These are phyloP conservation scores for Afroboletus lepidellus DNA, from an alignment of 1,284 basidiomycete genomes.

Conservation along the genomic window DNA sequence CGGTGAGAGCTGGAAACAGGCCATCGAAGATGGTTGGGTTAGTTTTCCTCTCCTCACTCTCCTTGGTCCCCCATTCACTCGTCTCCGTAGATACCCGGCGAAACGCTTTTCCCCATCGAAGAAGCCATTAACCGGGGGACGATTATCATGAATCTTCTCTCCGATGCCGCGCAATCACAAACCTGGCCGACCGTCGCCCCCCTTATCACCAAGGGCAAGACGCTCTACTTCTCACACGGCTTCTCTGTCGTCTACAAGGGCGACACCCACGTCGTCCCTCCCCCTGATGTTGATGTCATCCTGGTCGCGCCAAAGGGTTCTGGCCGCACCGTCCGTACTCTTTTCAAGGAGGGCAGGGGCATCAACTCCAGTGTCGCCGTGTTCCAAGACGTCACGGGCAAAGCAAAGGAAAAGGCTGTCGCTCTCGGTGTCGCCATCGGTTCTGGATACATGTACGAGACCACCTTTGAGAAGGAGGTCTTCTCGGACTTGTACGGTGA, in stretches of 20 bases:
- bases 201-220: constrained; percentile 98
- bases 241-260: constrained; percentile 99
- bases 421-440: constrained; percentile 93
- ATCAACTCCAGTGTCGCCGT: constrained; percentile 92
- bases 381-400: constrained; percentile 94
- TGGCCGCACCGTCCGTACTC: constrained; percentile 96
- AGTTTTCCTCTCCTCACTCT: constrained; percentile 20
- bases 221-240: constrained; percentile 99
- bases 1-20: constrained; percentile 96
- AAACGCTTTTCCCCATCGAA: constrained; percentile 98
- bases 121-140: constrained; percentile 96
- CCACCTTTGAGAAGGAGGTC: constrained; percentile 99
- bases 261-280: constrained; percentile 92
- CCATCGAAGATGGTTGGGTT: constrained; percentile 96
- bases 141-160: constrained; percentile 99
- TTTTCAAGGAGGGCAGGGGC: constrained; percentile 99
- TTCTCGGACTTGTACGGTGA: constrained; percentile 99
- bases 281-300: constrained; percentile 95
- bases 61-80: background rate
- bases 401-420: constrained; percentile 93
- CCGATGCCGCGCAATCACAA: constrained; percentile 95
- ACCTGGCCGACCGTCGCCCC: constrained; percentile 90
- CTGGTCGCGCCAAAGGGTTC: constrained; percentile 99
- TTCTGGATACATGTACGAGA: constrained; percentile 95
- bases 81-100: constrained; percentile 75